Percentiles rank a stretch among this genome's conserved stretches.
phyloP scores from a whole-genome alignment of 306 rosid genomes.

The Dalbergia cultrata region DNA sequence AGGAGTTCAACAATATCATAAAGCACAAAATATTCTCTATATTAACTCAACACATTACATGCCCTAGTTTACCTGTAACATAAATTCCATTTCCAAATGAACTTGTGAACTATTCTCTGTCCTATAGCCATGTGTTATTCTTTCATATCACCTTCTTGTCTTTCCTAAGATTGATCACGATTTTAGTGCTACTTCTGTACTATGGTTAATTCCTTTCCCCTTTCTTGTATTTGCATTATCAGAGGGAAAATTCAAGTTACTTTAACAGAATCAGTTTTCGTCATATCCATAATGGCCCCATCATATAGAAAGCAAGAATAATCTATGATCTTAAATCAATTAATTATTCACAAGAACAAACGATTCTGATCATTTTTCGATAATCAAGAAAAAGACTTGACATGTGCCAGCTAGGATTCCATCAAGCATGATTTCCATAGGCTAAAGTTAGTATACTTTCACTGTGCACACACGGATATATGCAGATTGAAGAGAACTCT shows the following conservation, averaged over 20 bases:
- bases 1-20: constrained; percentile 20
- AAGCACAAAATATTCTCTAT: neutral
- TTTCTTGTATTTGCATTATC: constrained; percentile 36
- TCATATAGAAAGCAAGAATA: constrained; percentile 46
- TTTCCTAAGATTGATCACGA: constrained; percentile 38
- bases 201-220: constrained; percentile 1
- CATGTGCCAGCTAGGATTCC: constrained; percentile 53
- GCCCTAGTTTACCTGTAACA: constrained; percentile 33
- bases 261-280: constrained; percentile 28
- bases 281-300: constrained; percentile 38
- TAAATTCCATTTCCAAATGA: constrained; percentile 19
- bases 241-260: constrained; percentile 25
- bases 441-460: constrained; percentile 32
- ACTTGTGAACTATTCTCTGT: constrained; percentile 15
- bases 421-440: constrained; percentile 38
- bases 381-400: constrained; percentile 44
- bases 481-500: constrained; percentile 39
- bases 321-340: constrained; percentile 33
- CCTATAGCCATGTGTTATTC: constrained; percentile 20
- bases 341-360: constrained; percentile 42
- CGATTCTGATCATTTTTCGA: constrained; percentile 36
- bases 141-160: neutral
- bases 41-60: constrained; percentile 26
- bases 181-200: constrained; percentile 29
- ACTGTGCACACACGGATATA: constrained; percentile 10